Conservation (phyloP, 352 stramenopile genomes). For the Phytophthora sansomeana region DNA sequence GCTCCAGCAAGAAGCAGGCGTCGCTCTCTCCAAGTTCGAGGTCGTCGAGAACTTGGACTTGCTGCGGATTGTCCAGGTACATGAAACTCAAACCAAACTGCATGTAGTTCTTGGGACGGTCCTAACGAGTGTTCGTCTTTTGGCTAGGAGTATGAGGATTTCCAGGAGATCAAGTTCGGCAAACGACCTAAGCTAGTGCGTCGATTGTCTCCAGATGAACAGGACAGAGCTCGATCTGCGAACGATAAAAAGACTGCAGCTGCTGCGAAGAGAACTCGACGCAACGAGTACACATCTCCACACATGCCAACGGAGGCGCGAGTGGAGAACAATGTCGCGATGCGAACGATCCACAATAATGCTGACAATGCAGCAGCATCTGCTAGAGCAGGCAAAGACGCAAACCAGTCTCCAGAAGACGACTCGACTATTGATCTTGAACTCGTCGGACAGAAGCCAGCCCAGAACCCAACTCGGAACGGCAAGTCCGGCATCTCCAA, state of each 20-base stretch:
- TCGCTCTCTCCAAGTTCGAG: slow-evolving; percentile 90
- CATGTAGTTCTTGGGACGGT: background rate
- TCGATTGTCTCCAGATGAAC: slow-evolving; percentile 66
- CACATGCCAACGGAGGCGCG: slow-evolving; percentile 79
- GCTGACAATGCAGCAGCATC: slow-evolving; percentile 20
- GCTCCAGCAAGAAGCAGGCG: slow-evolving; percentile 86
- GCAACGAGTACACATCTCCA: slow-evolving; percentile 82
- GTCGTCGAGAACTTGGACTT: slow-evolving; percentile 94
- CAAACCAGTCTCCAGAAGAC: slow-evolving; percentile 40
- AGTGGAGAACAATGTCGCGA: slow-evolving; percentile 82
- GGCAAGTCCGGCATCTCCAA: slow-evolving; percentile 34
- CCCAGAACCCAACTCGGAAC: slow-evolving; percentile 37
- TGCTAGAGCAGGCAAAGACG: slow-evolving; percentile 8
- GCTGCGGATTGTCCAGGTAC: slow-evolving; percentile 80
- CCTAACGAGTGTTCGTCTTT: background rate
- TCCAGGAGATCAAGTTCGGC: slow-evolving; percentile 93
- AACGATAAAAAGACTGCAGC: slow-evolving; percentile 67
- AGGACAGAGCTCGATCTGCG: slow-evolving; percentile 53
- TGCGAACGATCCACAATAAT: slow-evolving; percentile 61
- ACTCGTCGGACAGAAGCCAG: slow-evolving; percentile 75
- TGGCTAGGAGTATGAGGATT: slow-evolving; percentile 92
- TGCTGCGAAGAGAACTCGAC: slow-evolving; percentile 63
- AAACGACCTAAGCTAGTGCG: slow-evolving; percentile 89
- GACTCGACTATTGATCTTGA: slow-evolving; percentile 57
- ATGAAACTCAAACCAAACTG: background rate